Percentiles rank a stretch among this genome's conserved stretches.
Conservation (phyloP, 176 grass and related monocot species). For the Raddia distichophylla region DNA sequence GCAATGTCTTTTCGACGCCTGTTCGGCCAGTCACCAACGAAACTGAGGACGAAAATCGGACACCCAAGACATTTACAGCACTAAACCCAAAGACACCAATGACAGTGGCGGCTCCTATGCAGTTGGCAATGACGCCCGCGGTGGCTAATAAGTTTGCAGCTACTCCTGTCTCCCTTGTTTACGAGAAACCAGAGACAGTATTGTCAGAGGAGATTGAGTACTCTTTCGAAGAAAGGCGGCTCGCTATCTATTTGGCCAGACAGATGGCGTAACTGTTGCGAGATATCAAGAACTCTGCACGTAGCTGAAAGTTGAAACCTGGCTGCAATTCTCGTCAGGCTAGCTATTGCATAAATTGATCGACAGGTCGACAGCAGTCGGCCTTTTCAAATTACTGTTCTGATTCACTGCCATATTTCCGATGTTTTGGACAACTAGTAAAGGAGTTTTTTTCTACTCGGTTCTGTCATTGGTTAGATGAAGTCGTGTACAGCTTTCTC, state of each 20-base stretch:
- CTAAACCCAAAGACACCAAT: slow-evolving; percentile 52
- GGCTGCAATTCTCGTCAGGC: slow-evolving; percentile 37
- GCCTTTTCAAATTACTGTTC: slow-evolving; percentile 20
- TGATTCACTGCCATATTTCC: slow-evolving; percentile 20
- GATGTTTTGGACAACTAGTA: slow-evolving; percentile 22
- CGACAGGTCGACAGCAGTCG: slow-evolving; percentile 38
- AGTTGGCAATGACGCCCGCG: slow-evolving; percentile 56
- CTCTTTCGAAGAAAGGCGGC: slow-evolving; percentile 80
- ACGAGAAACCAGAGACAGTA: slow-evolving; percentile 32
- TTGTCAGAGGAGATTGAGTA: slow-evolving; percentile 57
- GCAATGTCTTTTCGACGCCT: slow-evolving; percentile 48
- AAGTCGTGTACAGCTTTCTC: slow-evolving; percentile 44
- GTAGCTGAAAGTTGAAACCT: slow-evolving; percentile 36
- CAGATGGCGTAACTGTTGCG: slow-evolving; percentile 18
- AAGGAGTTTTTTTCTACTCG: slow-evolving; percentile 22
- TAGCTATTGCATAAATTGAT: slow-evolving; percentile 28
- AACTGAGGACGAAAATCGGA: slow-evolving; percentile 55
- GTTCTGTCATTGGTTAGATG: slow-evolving; percentile 11
- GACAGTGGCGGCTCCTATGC: slow-evolving; percentile 57
- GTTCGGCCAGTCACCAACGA: slow-evolving; percentile 16
- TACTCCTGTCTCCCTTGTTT: slow-evolving; percentile 38
- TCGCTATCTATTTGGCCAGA: slow-evolving; percentile 52
- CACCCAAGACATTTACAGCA: slow-evolving; percentile 41
- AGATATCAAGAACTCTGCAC: background rate
- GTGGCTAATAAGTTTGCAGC: slow-evolving; percentile 39